Evolutionary conservation across 768 basidiomycete species (phyloP).

Genomic region (Mrakia hoshinonis): DNA sequence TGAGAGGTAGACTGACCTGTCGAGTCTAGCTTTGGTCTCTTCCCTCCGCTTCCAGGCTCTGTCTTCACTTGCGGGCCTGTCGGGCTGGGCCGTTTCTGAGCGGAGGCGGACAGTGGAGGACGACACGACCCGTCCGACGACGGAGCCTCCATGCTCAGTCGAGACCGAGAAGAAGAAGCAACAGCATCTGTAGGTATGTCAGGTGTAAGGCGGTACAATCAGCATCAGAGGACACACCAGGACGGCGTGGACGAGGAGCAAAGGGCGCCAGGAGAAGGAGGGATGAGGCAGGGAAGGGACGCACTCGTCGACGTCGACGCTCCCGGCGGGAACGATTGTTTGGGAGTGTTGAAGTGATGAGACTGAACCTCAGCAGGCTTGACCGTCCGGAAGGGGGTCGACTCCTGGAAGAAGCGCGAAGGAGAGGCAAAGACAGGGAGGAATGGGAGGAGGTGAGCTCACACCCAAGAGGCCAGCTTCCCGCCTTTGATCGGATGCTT

Average conservation of each 20-base stretch:
- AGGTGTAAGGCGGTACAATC: background rate
- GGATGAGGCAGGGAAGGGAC: background rate
- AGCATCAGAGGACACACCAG: background rate
- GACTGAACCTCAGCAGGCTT: background rate
- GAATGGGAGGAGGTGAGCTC: background rate
- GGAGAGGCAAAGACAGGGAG: background rate
- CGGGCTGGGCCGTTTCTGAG: constrained; percentile 1
- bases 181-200: background rate
- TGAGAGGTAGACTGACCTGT: background rate
- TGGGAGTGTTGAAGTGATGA: background rate
- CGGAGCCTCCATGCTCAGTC: background rate
- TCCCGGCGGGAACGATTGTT: background rate
- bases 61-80: constrained; percentile 2
- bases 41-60: background rate
- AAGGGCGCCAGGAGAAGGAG: background rate
- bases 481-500: background rate
- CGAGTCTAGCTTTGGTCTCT: background rate
- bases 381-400: background rate
- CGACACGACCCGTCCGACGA: background rate
- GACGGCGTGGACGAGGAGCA: no score
- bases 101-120: background rate
- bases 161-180: background rate
- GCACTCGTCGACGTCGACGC: background rate
- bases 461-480: background rate
- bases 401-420: background rate